Evolutionary conservation across 2,329 filamentous ascomycete species (phyloP).

Genomic region (Trichoderma afroharzianum): DNA sequence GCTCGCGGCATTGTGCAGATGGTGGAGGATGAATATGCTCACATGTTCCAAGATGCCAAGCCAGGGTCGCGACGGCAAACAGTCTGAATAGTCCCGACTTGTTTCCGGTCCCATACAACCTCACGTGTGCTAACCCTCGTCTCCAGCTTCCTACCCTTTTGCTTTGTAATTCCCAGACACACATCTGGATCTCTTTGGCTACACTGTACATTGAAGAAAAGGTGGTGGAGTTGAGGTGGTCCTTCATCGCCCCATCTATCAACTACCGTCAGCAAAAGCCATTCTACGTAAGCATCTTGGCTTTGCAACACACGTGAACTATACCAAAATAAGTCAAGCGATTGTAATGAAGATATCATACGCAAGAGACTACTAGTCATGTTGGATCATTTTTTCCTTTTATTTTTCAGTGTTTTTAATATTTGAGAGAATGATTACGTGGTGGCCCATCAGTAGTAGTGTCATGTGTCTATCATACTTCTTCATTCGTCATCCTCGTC

Average conservation of each 20-base stretch:
- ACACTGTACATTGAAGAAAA: not conserved
- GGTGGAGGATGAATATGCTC: not conserved
- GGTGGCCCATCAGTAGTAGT: not conserved
- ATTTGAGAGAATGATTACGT: not conserved
- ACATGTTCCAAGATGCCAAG: not conserved
- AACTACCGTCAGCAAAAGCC: not conserved
- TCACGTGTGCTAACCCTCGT: not conserved
- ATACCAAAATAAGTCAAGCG: not conserved
- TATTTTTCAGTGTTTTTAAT: not conserved
- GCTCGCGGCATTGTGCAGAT: not conserved
- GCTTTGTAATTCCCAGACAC: not conserved
- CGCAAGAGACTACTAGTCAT: not conserved
- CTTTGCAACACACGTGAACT: not conserved
- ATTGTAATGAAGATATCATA: not conserved
- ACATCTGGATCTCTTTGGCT: not conserved
- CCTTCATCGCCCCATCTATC: not conserved
- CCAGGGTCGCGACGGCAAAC: not conserved
- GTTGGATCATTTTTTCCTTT: not conserved
- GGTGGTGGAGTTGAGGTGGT: too few relatives aligned
- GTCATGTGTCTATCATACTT: slow-evolving; percentile 11
- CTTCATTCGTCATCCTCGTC: slow-evolving; percentile 31
- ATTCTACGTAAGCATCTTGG: not conserved
- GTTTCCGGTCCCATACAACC: not conserved
- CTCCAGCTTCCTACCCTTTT: not conserved
- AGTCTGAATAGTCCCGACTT: not conserved